A percentile compares a stretch with the other conserved stretches of the same genome.
Evolutionary conservation across 805 yeast species (phyloP).

Genomic region (Sugiyamaella floridensis): DNA sequence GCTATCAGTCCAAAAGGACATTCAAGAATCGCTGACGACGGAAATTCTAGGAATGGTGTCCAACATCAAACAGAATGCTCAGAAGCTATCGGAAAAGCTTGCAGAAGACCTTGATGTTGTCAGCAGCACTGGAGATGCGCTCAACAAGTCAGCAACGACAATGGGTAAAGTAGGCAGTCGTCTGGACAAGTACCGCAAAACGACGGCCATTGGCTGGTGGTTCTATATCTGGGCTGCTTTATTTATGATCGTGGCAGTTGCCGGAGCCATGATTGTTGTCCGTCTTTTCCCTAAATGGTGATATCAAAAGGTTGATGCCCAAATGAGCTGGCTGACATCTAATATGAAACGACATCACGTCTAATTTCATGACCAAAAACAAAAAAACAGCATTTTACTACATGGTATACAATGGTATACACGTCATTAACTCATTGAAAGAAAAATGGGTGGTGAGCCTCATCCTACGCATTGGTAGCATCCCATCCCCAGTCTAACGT

Average conservation of each 20-base stretch:
- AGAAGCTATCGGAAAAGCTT: constrained; percentile 36
- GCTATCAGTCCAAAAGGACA: constrained; percentile 23
- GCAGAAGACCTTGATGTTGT: constrained; percentile 31
- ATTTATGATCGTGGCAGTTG: constrained; percentile 29
- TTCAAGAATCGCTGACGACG: constrained; percentile 42
- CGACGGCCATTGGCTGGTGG: constrained; percentile 35
- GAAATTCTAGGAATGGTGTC: constrained; percentile 46
- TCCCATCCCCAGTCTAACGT: constrained; percentile 4
- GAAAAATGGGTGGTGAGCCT: not conserved
- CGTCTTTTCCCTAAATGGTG: constrained; percentile 35
- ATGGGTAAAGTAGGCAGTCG: constrained; percentile 32
- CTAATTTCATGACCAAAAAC: not conserved
- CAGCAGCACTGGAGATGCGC: constrained; percentile 29
- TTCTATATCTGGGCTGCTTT: constrained; percentile 33
- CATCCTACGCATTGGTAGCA: not conserved
- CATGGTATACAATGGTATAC: no score
- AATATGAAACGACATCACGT: not conserved
- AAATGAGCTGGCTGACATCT: not conserved
- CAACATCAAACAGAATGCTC: constrained; percentile 43
- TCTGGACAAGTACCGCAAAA: constrained; percentile 28
- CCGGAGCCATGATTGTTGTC: constrained; percentile 31
- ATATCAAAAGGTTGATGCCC: not conserved
- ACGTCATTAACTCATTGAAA: not conserved
- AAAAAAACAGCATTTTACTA: not conserved
- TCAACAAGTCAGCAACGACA: constrained; percentile 29